These are phyloP conservation scores for Pleurotus sapidus DNA, from an alignment of 768 basidiomycete genomes.

Conservation along the genomic window DNA sequence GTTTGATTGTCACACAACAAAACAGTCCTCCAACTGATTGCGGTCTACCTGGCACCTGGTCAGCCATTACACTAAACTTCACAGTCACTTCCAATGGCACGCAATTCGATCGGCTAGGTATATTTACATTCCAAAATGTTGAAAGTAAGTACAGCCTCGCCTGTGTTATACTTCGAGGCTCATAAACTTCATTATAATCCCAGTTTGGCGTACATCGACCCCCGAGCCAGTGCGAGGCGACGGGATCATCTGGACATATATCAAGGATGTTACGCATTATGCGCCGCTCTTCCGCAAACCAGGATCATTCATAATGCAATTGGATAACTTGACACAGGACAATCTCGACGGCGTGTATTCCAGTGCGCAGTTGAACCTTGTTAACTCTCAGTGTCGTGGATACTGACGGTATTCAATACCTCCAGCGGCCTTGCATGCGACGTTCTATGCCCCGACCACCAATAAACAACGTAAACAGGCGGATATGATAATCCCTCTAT, in stretches of 20 bases:
- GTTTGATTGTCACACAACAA: background rate
- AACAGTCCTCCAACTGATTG: constrained; percentile 70
- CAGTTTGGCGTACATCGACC: constrained; percentile 81
- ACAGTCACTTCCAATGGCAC: constrained; percentile 78
- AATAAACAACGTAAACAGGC: constrained; percentile 59
- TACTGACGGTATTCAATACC: background rate
- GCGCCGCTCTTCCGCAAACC: constrained; percentile 65
- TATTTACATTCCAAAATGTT: constrained; percentile 75
- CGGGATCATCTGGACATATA: constrained; percentile 77
- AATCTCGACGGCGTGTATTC: constrained; percentile 68
- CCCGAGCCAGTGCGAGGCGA: constrained; percentile 65
- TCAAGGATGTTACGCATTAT: constrained; percentile 75
- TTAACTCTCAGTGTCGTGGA: background rate
- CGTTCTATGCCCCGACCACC: constrained; percentile 63
- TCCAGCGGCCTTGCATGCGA: constrained; percentile 65
- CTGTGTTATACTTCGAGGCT: background rate
- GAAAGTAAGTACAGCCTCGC: constrained; percentile 49
- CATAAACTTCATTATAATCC: background rate
- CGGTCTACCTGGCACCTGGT: constrained; percentile 69
- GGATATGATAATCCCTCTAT: constrained; percentile 67
- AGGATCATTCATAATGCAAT: constrained; percentile 68
- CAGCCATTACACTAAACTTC: constrained; percentile 71
- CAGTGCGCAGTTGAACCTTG: constrained; percentile 33
- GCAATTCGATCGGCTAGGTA: constrained; percentile 69
- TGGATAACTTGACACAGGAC: constrained; percentile 64